A percentile compares a stretch with the other conserved stretches of the same genome.
Evolutionary conservation across 805 yeast species (phyloP).

Genomic region (Teunomyces atbi): DNA sequence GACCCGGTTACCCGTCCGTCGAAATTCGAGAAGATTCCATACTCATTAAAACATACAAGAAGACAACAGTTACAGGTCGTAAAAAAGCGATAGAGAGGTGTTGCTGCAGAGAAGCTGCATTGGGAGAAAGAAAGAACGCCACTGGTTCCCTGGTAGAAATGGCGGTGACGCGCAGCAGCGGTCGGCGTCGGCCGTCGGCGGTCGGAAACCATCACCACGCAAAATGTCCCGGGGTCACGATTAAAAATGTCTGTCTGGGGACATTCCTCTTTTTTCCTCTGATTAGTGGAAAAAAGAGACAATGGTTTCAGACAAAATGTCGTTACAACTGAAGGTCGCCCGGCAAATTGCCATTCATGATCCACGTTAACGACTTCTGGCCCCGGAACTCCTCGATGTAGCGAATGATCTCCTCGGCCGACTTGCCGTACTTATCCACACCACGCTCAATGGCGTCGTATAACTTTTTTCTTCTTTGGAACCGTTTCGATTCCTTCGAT

Average conservation of each 20-base stretch:
- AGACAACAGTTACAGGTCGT: neutral
- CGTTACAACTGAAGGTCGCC: slow-evolving; percentile 20
- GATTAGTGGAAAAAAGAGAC: neutral
- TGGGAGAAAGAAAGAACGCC: too few species aligned
- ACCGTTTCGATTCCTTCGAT: slow-evolving; percentile 43
- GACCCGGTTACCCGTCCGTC: slow-evolving; percentile 20
- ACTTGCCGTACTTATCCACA: slow-evolving; percentile 36
- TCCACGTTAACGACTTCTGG: slow-evolving; percentile 45
- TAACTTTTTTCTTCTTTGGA: slow-evolving; percentile 42
- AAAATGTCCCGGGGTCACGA: too few species aligned
- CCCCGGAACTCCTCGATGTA: slow-evolving; percentile 44
- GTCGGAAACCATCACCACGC: too few species aligned
- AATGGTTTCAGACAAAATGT: slow-evolving; percentile 7
- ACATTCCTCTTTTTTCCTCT: neutral
- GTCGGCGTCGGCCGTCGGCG: too few species aligned
- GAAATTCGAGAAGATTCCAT: neutral
- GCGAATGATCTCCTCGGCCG: slow-evolving; percentile 39
- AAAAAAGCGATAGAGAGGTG: too few species aligned
- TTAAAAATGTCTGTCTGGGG: too few species aligned
- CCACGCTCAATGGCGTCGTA: slow-evolving; percentile 45
- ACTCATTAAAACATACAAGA: slow-evolving; percentile 3
- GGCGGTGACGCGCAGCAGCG: too few species aligned
- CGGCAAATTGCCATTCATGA: slow-evolving; percentile 47
- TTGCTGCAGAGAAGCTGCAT: too few species aligned
- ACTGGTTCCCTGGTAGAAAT: too few species aligned